phyloP scores from a whole-genome alignment of 495 filamentous ascomycete species.

The Tuber brumale region DNA sequence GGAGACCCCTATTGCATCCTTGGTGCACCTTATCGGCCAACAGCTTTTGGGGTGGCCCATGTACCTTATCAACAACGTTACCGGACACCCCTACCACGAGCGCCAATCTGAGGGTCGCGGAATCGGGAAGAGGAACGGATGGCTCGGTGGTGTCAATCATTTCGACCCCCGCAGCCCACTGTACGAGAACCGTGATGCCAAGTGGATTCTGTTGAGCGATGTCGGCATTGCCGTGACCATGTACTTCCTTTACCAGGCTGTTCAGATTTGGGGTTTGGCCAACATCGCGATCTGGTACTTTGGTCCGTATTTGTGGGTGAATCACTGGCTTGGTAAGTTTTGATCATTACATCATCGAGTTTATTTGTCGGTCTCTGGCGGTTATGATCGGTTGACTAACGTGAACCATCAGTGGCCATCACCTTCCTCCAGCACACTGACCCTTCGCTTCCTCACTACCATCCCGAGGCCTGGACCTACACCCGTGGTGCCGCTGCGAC shows the following conservation, averaged over 20 bases:
- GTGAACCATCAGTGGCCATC: constrained; percentile 55
- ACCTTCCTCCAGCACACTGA: constrained; percentile 92
- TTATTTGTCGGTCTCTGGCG: background rate
- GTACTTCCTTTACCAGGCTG: constrained; percentile 54
- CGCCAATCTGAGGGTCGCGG: constrained; percentile 78
- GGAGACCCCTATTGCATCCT: constrained; percentile 84
- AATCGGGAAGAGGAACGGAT: constrained; percentile 78
- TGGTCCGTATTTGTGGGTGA: constrained; percentile 93
- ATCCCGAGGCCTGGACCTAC: constrained; percentile 69
- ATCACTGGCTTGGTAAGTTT: constrained; percentile 84
- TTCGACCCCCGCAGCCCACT: constrained; percentile 81
- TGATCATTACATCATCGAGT: background rate
- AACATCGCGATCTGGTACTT: constrained; percentile 92
- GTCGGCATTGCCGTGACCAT: constrained; percentile 60
- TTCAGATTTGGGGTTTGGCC: constrained; percentile 68
- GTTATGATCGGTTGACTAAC: constrained; percentile 8
- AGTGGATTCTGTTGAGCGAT: constrained; percentile 77
- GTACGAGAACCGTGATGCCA: constrained; percentile 82
- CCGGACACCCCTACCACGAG: constrained; percentile 89
- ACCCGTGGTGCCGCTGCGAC: constrained; percentile 78
- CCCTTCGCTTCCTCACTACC: constrained; percentile 77
- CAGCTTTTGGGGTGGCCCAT: constrained; percentile 85
- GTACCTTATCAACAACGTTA: constrained; percentile 82
- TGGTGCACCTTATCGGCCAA: constrained; percentile 65
- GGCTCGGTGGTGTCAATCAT: constrained; percentile 79